These are phyloP conservation scores for Globisporangium paroecandrum DNA, from an alignment of 352 stramenopile species.

Conservation along the genomic window DNA sequence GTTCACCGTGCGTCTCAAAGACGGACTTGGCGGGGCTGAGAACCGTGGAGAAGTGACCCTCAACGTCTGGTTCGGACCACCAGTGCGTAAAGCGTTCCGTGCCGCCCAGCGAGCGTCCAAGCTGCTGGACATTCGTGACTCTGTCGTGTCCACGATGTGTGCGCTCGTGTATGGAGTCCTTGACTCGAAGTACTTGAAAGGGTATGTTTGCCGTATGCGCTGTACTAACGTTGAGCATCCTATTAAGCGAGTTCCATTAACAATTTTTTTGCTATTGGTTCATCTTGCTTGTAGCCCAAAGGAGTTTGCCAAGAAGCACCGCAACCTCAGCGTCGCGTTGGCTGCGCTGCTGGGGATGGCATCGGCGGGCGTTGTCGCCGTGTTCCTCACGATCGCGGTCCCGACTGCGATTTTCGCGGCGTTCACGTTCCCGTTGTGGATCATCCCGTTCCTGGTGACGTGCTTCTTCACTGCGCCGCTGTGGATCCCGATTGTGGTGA, in stretches of 20 bases:
- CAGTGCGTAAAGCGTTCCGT: slow-evolving; percentile 75
- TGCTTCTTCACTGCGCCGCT: slow-evolving; percentile 79
- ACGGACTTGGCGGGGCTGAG: slow-evolving; percentile 29
- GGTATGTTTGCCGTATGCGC: slow-evolving; percentile 19
- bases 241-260: neutral
- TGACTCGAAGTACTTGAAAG: slow-evolving; percentile 39
- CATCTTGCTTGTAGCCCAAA: slow-evolving; percentile 26
- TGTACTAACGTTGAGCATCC: neutral
- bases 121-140: slow-evolving; percentile 71
- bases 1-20: slow-evolving; percentile 50
- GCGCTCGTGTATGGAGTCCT: slow-evolving; percentile 32
- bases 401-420: slow-evolving; percentile 62
- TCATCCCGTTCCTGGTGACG: slow-evolving; percentile 70
- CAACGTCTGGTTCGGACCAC: slow-evolving; percentile 73
- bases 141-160: slow-evolving; percentile 51
- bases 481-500: slow-evolving; percentile 66
- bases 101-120: slow-evolving; percentile 64
- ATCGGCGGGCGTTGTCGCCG: slow-evolving; percentile 38
- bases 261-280: slow-evolving; percentile 8
- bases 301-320: slow-evolving; percentile 74
- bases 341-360: slow-evolving; percentile 54
- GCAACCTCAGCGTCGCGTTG: slow-evolving; percentile 60
- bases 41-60: slow-evolving; percentile 60
- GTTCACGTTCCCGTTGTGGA: slow-evolving; percentile 85
- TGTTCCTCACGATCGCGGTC: slow-evolving; percentile 71